These are phyloP conservation scores for Eutrema yunnanense DNA, from an alignment of 345 rosid genomes.

Conservation along the genomic window DNA sequence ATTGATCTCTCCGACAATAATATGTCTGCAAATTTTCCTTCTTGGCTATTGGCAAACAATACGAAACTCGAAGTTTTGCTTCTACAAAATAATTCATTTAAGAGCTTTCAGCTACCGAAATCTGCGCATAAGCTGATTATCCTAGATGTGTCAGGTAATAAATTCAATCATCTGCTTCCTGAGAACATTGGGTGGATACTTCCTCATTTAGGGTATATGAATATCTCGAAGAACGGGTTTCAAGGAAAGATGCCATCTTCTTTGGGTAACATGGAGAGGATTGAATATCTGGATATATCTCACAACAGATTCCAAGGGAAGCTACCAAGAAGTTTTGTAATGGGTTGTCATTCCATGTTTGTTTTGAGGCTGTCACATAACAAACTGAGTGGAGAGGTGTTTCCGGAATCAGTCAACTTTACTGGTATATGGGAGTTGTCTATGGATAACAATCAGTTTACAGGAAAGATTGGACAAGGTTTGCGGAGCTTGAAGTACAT, in stretches of 20 bases:
- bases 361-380: no score
- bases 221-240: neutral
- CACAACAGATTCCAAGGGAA: no score
- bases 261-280: no score
- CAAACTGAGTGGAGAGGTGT: no score
- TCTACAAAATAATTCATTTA: neutral
- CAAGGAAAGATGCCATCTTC: no score
- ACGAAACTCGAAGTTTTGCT: neutral
- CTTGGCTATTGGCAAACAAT: constrained; percentile 16
- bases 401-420: no score
- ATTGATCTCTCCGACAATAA: constrained; percentile 21
- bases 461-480: constrained; percentile 5
- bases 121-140: neutral
- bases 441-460: no score
- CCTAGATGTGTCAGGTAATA: neutral
- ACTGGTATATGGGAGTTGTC: no score
- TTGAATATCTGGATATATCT: no score
- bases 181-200: constrained; percentile 5
- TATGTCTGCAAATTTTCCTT: neutral
- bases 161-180: neutral
- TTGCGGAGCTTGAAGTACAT: neutral
- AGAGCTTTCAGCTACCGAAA: neutral
- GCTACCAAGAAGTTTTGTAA: no score
- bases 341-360: no score
- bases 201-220: neutral